These are phyloP conservation scores for Mucor irregularis DNA, from an alignment of 371 early-diverging fungal genomes.

Conservation along the genomic window DNA sequence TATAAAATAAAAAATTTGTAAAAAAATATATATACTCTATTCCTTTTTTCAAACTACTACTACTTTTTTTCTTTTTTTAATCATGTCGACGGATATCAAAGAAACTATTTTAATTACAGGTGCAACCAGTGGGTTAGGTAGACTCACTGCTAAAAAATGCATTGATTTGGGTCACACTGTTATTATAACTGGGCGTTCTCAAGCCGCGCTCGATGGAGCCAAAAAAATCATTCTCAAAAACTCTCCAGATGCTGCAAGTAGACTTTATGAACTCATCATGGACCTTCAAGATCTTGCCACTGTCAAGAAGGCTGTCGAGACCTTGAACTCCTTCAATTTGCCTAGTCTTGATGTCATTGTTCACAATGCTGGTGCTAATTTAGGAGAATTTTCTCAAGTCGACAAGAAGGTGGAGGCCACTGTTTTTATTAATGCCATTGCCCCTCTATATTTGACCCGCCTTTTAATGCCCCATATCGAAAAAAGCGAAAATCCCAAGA, in stretches of 20 bases:
- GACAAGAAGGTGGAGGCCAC: constrained; percentile 27
- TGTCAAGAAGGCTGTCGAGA: constrained; percentile 21
- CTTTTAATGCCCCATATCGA: constrained; percentile 26
- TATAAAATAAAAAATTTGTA: neutral
- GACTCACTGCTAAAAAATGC: constrained; percentile 27
- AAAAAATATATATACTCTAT: neutral
- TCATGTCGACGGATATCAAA: constrained; percentile 3
- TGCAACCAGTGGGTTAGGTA: constrained; percentile 37
- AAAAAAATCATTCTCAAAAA: constrained; percentile 15
- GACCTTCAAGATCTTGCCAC: constrained; percentile 30
- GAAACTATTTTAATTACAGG: constrained; percentile 41
- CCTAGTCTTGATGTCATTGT: constrained; percentile 29
- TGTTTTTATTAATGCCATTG: constrained; percentile 37
- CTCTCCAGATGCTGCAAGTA: neutral
- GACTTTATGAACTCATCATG: constrained; percentile 19
- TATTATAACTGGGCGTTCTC: constrained; percentile 37
- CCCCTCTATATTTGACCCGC: constrained; percentile 35
- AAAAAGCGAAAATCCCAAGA: constrained; percentile 9
- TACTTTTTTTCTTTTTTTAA: neutral
- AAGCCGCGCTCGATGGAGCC: constrained; percentile 17
- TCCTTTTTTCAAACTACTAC: neutral
- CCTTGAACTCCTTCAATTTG: constrained; percentile 16
- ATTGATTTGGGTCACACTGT: constrained; percentile 33
- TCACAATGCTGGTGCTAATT: constrained; percentile 35
- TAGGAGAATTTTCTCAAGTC: constrained; percentile 8